phyloP scores from a whole-genome alignment of 495 filamentous ascomycete species.

The Tuber magnatum region DNA sequence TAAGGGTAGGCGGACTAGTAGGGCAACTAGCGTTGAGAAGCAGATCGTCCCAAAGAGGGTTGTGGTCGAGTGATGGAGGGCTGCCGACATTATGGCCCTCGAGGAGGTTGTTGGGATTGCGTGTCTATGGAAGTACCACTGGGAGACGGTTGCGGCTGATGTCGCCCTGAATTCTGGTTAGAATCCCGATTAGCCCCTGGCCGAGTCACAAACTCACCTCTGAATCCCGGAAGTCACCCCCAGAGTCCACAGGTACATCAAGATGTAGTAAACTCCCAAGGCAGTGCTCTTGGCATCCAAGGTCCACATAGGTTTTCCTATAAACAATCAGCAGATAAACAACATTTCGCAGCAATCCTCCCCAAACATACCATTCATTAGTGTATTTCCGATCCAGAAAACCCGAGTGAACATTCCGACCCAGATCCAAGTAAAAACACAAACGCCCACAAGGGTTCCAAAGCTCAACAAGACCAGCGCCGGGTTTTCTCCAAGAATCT shows the following conservation, averaged over 20 bases:
- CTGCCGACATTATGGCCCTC: slow-evolving; percentile 71
- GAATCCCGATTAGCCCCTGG: background rate
- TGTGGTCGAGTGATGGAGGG: slow-evolving; percentile 66
- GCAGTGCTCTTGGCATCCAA: slow-evolving; percentile 76
- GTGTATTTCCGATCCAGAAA: slow-evolving; percentile 61
- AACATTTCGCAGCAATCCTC: background rate
- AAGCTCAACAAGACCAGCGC: slow-evolving; percentile 77
- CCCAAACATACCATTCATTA: slow-evolving; percentile 24
- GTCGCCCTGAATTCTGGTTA: slow-evolving; percentile 52
- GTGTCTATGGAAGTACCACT: slow-evolving; percentile 98
- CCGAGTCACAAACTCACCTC: slow-evolving; percentile 39
- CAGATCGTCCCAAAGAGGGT: slow-evolving; percentile 92
- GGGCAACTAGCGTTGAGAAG: slow-evolving; percentile 68
- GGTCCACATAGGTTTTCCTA: slow-evolving; percentile 33
- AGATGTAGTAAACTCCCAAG: slow-evolving; percentile 77
- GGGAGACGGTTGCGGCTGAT: slow-evolving; percentile 88
- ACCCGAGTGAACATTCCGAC: slow-evolving; percentile 92
- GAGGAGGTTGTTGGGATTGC: slow-evolving; percentile 67
- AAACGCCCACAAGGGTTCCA: slow-evolving; percentile 62
- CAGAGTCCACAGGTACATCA: slow-evolving; percentile 93
- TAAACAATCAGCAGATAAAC: slow-evolving; percentile 16
- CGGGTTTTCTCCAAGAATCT: slow-evolving; percentile 77
- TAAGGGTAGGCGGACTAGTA: slow-evolving; percentile 78
- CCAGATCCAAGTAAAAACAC: slow-evolving; percentile 92
- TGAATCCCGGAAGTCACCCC: slow-evolving; percentile 79